A percentile compares a stretch with the other conserved stretches of the same genome.
These are phyloP conservation scores for Gossypium arboreum DNA, from an alignment of 345 rosid species.

Conservation along the genomic window DNA sequence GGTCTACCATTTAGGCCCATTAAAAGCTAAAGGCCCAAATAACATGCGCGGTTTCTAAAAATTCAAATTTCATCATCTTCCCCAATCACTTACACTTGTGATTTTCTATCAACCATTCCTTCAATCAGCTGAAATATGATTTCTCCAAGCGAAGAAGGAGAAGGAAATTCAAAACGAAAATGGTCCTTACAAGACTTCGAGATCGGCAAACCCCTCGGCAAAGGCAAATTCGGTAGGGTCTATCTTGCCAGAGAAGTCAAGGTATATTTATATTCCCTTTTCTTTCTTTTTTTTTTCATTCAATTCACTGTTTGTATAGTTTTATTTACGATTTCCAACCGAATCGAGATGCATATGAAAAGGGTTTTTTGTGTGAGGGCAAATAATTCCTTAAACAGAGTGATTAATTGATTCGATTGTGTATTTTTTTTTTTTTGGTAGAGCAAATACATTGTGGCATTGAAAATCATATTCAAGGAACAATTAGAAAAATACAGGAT, in stretches of 20 bases:
- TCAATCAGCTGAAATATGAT: not conserved
- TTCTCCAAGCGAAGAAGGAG: constrained; percentile 18
- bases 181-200: constrained; percentile 79
- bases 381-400: too few species aligned
- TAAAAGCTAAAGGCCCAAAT: not conserved
- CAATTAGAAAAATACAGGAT: constrained; percentile 80
- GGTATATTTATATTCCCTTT: constrained; percentile 29
- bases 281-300: not conserved
- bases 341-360: too few species aligned
- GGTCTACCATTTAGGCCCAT: not conserved
- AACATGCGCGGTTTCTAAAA: not conserved
- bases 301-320: not conserved
- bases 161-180: constrained; percentile 20
- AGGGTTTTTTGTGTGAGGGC: too few species aligned
- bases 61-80: constrained; percentile 1
- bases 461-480: constrained; percentile 83
- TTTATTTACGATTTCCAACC: too few species aligned
- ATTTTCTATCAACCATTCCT: not conserved
- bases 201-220: constrained; percentile 86
- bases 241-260: constrained; percentile 79
- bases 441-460: constrained; percentile 75
- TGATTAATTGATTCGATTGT: too few species aligned
- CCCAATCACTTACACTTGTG: not conserved
- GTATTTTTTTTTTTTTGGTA: constrained; percentile 11
- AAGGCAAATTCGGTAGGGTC: constrained; percentile 88